phyloP scores from a whole-genome alignment of 371 early-diverging fungal genomes.

The Nematocida sp. region DNA sequence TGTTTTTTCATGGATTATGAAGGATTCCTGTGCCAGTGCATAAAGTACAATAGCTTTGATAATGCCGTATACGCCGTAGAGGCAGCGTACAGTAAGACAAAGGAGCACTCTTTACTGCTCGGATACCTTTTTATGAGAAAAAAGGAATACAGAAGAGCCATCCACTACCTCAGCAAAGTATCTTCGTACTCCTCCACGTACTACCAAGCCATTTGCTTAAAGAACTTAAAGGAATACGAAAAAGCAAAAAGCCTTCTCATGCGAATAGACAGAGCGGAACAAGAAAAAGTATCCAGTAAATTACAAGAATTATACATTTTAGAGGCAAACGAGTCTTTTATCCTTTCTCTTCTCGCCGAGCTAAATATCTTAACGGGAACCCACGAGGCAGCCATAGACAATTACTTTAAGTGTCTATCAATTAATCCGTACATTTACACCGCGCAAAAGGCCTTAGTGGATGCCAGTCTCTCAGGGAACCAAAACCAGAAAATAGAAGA shows the following conservation, averaged over 20 bases:
- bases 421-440: conserved; percentile 10
- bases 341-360: conserved; percentile 57
- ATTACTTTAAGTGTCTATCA: background rate
- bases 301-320: conserved; percentile 56
- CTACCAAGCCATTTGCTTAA: conserved; percentile 63
- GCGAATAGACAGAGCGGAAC: conserved; percentile 14
- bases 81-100: background rate
- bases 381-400: conserved; percentile 48
- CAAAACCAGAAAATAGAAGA: conserved; percentile 16
- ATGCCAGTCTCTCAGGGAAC: background rate
- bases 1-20: conserved; percentile 36
- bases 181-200: conserved; percentile 57
- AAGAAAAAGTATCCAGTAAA: conserved; percentile 4
- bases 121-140: conserved; percentile 61
- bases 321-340: conserved; percentile 54
- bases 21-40: conserved; percentile 26
- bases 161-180: conserved; percentile 41
- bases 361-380: conserved; percentile 47
- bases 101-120: conserved; percentile 4
- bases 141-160: conserved; percentile 59
- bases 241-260: conserved; percentile 50
- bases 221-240: conserved; percentile 58
- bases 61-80: conserved; percentile 43
- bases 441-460: conserved; percentile 25
- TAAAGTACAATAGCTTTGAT: conserved; percentile 46